Conservation (phyloP, 1,284 basidiomycete species). For the Trichosporon sp. region DNA sequence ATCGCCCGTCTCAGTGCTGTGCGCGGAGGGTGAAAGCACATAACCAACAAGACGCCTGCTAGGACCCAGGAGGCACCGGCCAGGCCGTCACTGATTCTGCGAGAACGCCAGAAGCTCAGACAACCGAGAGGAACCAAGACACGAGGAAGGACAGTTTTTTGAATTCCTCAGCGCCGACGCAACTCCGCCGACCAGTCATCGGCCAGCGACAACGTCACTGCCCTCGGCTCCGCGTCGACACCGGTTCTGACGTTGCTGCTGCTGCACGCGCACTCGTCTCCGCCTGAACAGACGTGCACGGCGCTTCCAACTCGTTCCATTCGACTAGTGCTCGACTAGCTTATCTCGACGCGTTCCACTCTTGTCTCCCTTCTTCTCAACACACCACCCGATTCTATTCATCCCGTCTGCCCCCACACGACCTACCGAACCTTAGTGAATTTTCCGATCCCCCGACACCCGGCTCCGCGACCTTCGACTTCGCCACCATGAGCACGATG, state of each 20-base stretch:
- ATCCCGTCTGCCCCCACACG: not conserved
- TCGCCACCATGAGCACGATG: conserved; percentile 1
- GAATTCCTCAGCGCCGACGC: not conserved
- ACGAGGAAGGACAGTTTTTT: not conserved
- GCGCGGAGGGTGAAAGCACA: not conserved
- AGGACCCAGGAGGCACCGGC: not conserved
- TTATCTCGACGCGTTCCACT: not conserved
- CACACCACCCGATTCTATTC: not conserved
- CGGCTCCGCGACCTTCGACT: not conserved
- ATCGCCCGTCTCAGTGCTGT: not conserved
- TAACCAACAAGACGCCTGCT: not conserved
- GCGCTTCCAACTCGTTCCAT: not conserved
- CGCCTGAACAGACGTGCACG: not conserved
- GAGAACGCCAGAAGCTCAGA: not conserved
- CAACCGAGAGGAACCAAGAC: not conserved
- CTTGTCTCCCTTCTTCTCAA: not conserved
- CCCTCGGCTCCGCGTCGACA: not conserved
- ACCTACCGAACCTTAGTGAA: not conserved
- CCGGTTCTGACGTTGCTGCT: not conserved
- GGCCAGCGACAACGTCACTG: not conserved
- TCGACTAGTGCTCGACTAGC: not conserved
- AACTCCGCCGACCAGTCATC: not conserved
- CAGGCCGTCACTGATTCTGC: not conserved
- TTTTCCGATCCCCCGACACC: not conserved
- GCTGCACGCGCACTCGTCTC: not conserved